These are phyloP conservation scores for Cladophialophora bantiana DNA, from an alignment of 2,329 filamentous ascomycete genomes.

Conservation along the genomic window DNA sequence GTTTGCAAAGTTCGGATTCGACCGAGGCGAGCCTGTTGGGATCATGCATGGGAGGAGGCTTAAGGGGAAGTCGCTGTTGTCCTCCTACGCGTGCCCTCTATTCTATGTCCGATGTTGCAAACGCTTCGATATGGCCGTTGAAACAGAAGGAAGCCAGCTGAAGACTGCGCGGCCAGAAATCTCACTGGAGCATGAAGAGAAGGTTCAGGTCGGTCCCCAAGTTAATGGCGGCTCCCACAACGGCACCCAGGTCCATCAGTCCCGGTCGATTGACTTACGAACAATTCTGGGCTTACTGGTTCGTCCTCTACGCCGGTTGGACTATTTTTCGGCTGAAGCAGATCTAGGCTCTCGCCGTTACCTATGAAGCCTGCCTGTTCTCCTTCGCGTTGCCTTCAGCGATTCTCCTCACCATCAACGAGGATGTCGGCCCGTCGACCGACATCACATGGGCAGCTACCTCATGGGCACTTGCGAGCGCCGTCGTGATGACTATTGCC, in stretches of 20 bases:
- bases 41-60: neutral
- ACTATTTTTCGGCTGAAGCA: neutral
- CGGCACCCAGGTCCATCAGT: constrained; percentile 14
- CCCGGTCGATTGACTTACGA: constrained; percentile 17
- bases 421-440: constrained; percentile 27
- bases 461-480: constrained; percentile 22
- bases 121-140: constrained; percentile 13
- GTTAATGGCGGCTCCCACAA: constrained; percentile 5
- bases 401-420: constrained; percentile 26
- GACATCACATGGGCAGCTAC: constrained; percentile 23
- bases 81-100: neutral
- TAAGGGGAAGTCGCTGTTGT: constrained; percentile 4
- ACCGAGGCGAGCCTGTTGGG: neutral
- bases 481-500: constrained; percentile 23
- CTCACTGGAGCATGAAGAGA: constrained; percentile 15
- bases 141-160: neutral
- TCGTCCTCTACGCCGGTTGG: neutral
- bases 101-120: constrained; percentile 7
- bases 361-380: constrained; percentile 26
- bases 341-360: constrained; percentile 28
- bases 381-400: constrained; percentile 22
- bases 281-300: constrained; percentile 23
- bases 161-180: constrained; percentile 10
- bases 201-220: neutral
- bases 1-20: neutral